A percentile compares a stretch with the other conserved stretches of the same genome.
These are phyloP conservation scores for Heterobasidion occidentale DNA, from an alignment of 1,284 basidiomycete genomes.

Conservation along the genomic window DNA sequence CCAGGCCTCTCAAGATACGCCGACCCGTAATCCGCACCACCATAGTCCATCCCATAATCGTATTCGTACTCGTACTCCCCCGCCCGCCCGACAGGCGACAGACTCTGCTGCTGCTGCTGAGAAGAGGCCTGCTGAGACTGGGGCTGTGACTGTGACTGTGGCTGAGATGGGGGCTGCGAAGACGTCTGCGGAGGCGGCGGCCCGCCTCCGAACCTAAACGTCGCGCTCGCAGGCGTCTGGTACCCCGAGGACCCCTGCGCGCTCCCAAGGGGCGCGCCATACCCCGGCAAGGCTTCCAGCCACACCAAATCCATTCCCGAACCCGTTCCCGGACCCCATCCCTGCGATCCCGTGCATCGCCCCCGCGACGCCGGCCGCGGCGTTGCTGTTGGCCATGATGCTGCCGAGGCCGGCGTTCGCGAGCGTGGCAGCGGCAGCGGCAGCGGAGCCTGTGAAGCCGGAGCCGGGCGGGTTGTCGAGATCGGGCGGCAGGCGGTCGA, in stretches of 20 bases:
- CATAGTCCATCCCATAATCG: too few relatives aligned
- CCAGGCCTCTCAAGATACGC: not conserved
- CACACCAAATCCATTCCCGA: too few relatives aligned
- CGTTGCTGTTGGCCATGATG: not conserved
- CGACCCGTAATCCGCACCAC: not conserved
- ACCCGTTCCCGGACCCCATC: too few relatives aligned
- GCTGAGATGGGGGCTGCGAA: not conserved
- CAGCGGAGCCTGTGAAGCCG: not conserved
- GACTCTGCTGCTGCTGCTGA: too few relatives aligned
- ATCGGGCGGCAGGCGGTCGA: slow-evolving; percentile 66
- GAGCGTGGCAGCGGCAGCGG: too few relatives aligned
- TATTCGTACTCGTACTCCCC: not conserved
- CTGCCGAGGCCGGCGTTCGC: slow-evolving; percentile 1
- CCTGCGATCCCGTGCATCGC: too few relatives aligned
- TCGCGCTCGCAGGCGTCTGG: not conserved
- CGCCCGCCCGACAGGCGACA: too few relatives aligned
- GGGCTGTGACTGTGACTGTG: too few relatives aligned
- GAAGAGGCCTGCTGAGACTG: too few relatives aligned
- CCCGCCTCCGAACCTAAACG: not conserved
- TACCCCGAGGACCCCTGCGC: not conserved
- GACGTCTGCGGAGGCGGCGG: not conserved
- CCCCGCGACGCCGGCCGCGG: not conserved
- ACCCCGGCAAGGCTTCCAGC: not conserved
- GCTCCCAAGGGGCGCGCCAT: too few relatives aligned
- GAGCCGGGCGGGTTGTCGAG: slow-evolving; percentile 20